These are phyloP conservation scores for Monosporascus sp. DNA, from an alignment of 2,329 filamentous ascomycete genomes.

Conservation along the genomic window DNA sequence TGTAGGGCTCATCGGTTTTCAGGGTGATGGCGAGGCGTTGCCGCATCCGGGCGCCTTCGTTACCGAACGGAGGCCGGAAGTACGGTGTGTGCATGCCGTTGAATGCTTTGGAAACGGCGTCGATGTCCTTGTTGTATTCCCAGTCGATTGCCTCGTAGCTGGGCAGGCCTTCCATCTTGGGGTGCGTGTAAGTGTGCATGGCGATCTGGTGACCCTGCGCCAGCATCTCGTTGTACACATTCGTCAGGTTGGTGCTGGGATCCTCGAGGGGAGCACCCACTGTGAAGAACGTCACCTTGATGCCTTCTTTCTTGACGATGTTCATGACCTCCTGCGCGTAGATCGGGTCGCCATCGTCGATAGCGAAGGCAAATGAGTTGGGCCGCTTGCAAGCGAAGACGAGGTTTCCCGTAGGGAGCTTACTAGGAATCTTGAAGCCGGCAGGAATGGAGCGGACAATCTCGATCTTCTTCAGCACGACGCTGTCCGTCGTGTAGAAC, in stretches of 20 bases:
- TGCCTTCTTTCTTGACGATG: constrained; percentile 54
- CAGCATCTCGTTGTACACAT: constrained; percentile 60
- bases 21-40: constrained; percentile 53
- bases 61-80: constrained; percentile 67
- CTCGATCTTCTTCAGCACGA: constrained; percentile 52
- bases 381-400: constrained; percentile 61
- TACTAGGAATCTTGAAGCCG: constrained; percentile 48
- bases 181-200: constrained; percentile 64
- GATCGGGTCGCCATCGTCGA: constrained; percentile 61
- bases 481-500: constrained; percentile 51
- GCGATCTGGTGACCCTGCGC: constrained; percentile 62
- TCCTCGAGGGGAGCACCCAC: constrained; percentile 60
- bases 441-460: constrained; percentile 51
- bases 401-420: constrained; percentile 56
- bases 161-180: constrained; percentile 56
- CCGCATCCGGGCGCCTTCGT: constrained; percentile 60
- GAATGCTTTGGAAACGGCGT: constrained; percentile 38
- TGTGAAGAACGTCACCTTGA: constrained; percentile 68
- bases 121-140: constrained; percentile 55
- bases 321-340: constrained; percentile 56
- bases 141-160: constrained; percentile 51
- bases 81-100: constrained; percentile 37
- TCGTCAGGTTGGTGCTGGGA: constrained; percentile 53
- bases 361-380: constrained; percentile 67
- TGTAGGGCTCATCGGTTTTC: constrained; percentile 45